A percentile compares a stretch with the other conserved stretches of the same genome.
Conservation (phyloP, 495 filamentous ascomycete species). For the Aspergillus olivimuriae region DNA sequence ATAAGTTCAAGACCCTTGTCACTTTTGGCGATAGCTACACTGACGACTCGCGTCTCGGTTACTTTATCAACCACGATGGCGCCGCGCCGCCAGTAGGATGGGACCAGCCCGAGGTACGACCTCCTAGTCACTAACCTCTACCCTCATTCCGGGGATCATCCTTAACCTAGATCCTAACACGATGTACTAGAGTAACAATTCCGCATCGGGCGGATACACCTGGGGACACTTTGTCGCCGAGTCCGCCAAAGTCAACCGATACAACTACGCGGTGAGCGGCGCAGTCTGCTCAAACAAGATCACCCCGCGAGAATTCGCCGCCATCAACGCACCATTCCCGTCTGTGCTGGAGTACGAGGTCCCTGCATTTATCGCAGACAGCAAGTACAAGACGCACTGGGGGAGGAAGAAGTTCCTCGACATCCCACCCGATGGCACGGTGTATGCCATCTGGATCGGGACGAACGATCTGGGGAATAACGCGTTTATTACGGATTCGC, state of each 20-base stretch:
- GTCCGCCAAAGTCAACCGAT: conserved; percentile 50
- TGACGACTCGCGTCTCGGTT: conserved; percentile 58
- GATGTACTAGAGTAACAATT: conserved; percentile 28
- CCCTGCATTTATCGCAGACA: conserved; percentile 61
- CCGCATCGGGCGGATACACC: conserved; percentile 56
- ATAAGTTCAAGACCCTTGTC: conserved; percentile 45
- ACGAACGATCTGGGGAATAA: conserved; percentile 66
- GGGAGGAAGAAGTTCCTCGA: conserved; percentile 41
- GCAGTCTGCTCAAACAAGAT: conserved; percentile 65
- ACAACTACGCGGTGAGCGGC: conserved; percentile 67
- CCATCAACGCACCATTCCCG: conserved; percentile 49
- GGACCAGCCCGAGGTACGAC: conserved; percentile 34
- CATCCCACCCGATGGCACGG: conserved; percentile 49
- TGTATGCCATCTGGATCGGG: conserved; percentile 72
- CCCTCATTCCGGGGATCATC: no score
- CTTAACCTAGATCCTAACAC: not conserved
- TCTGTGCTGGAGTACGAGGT: conserved; percentile 61
- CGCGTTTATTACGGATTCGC: conserved; percentile 57
- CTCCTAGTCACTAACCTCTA: no score
- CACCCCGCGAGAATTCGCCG: conserved; percentile 42
- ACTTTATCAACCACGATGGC: conserved; percentile 53
- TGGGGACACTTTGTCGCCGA: conserved; percentile 60
- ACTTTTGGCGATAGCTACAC: conserved; percentile 72
- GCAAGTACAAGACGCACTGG: conserved; percentile 29
- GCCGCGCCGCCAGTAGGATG: conserved; percentile 55